Percentiles rank a stretch among this genome's conserved stretches.
These are phyloP conservation scores for Pseudogymnoascus sp. DNA, from an alignment of 2,329 filamentous ascomycete genomes.

Conservation along the genomic window DNA sequence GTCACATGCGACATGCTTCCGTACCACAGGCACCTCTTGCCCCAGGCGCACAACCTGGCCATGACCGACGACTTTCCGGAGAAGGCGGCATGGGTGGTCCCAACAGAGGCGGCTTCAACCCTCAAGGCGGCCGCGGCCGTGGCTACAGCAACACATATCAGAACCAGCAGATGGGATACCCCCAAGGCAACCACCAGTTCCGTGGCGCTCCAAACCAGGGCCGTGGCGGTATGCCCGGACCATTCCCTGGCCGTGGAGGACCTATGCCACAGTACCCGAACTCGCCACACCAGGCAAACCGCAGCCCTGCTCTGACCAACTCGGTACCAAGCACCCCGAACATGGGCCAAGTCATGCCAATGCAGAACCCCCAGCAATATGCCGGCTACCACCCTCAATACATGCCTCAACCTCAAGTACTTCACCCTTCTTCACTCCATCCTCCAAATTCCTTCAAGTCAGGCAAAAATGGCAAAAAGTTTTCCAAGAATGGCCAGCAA, in stretches of 20 bases:
- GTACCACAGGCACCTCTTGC: conserved; percentile 52
- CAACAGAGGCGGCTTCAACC: conserved; percentile 49
- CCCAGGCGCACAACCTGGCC: conserved; percentile 57
- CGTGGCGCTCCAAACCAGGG: conserved; percentile 33
- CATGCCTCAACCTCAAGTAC: conserved; percentile 42
- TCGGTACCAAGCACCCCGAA: conserved; percentile 62
- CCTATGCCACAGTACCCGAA: conserved; percentile 47
- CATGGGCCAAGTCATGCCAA: conserved; percentile 59
- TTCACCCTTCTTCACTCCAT: conserved; percentile 29
- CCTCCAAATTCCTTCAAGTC: conserved; percentile 15
- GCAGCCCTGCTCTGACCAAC: conserved; percentile 56
- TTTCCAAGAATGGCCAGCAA: conserved; percentile 8
- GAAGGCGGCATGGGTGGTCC: conserved; percentile 62
- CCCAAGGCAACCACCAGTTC: conserved; percentile 20
- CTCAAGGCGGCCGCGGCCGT: conserved; percentile 37
- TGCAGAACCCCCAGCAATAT: conserved; percentile 44
- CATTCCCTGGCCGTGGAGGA: conserved; percentile 37
- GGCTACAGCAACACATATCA: conserved; percentile 37
- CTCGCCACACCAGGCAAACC: conserved; percentile 55
- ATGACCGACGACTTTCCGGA: conserved; percentile 75
- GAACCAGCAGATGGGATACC: conserved; percentile 42
- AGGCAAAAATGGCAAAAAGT: not conserved
- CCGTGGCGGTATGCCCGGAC: conserved; percentile 39
- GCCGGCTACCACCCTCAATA: conserved; percentile 31
- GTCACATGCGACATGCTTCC: conserved; percentile 60